phyloP scores from a whole-genome alignment of 2,329 filamentous ascomycete species.

The Calonectria multiphialidica region DNA sequence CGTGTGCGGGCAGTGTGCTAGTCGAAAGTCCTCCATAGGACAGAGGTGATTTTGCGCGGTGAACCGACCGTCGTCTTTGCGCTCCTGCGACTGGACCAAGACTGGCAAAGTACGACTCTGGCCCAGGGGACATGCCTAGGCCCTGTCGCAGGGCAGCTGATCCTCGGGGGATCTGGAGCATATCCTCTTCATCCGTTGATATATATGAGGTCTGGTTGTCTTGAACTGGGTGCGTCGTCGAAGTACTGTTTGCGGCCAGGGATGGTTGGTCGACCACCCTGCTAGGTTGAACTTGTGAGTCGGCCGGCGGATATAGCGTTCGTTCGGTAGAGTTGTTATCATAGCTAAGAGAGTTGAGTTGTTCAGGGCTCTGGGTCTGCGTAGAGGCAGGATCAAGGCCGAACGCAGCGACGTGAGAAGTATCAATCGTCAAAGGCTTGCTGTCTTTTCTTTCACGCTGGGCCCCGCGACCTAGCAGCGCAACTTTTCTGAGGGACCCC shows the following conservation, averaged over 20 bases:
- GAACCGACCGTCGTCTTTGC: constrained; percentile 59
- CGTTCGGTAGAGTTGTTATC: constrained; percentile 59
- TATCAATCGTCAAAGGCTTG: constrained; percentile 59
- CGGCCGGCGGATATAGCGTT: constrained; percentile 60
- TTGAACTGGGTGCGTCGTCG: constrained; percentile 28
- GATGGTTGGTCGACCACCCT: constrained; percentile 27
- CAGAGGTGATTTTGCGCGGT: constrained; percentile 70
- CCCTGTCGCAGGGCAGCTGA: constrained; percentile 57
- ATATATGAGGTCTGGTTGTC: constrained; percentile 48
- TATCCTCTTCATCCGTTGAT: constrained; percentile 87
- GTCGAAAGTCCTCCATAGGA: constrained; percentile 66
- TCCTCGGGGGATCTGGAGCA: constrained; percentile 71
- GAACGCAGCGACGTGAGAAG: constrained; percentile 45
- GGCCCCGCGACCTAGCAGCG: constrained; percentile 80
- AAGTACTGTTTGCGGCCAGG: constrained; percentile 24
- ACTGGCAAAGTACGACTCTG: constrained; percentile 72
- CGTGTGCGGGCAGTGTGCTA: constrained; percentile 60
- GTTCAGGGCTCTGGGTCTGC: constrained; percentile 36
- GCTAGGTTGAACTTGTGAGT: constrained; percentile 55
- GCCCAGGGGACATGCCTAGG: constrained; percentile 64
- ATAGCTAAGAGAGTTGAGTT: constrained; percentile 53
- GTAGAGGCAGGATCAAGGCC: constrained; percentile 31
- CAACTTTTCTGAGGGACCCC: constrained; percentile 89
- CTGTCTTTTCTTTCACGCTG: constrained; percentile 70
- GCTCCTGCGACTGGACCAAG: constrained; percentile 53